A percentile compares a stretch with the other conserved stretches of the same genome.
Conservation (phyloP, 2,329 filamentous ascomycete genomes). For the Pezicula carpinea region DNA sequence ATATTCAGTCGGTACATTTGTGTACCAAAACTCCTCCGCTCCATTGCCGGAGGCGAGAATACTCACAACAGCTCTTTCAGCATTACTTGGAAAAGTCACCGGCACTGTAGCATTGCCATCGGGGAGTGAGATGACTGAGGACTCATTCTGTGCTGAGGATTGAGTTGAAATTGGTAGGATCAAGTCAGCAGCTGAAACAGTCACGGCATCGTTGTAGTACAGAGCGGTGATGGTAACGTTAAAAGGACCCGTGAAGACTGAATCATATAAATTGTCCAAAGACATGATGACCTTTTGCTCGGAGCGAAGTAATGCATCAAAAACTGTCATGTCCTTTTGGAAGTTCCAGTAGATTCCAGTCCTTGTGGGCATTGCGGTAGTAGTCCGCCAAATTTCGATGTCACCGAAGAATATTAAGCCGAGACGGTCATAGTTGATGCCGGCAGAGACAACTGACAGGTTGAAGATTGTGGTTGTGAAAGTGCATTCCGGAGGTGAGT, state of each 20-base stretch:
- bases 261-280: slow-evolving; percentile 64
- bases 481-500: slow-evolving; percentile 19
- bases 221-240: slow-evolving; percentile 61
- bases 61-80: slow-evolving; percentile 63
- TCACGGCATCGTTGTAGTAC: slow-evolving; percentile 29
- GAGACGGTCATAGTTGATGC: slow-evolving; percentile 58
- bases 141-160: slow-evolving; percentile 36
- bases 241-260: slow-evolving; percentile 65
- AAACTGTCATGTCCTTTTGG: slow-evolving; percentile 54
- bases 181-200: slow-evolving; percentile 46
- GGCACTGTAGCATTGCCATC: slow-evolving; percentile 42
- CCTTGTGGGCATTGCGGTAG: slow-evolving; percentile 56
- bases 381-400: slow-evolving; percentile 60
- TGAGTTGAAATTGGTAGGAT: slow-evolving; percentile 55
- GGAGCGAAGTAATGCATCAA: slow-evolving; percentile 63
- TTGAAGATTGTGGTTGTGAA: slow-evolving; percentile 42
- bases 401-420: slow-evolving; percentile 57
- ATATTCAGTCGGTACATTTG: slow-evolving; percentile 62
- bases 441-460: slow-evolving; percentile 53
- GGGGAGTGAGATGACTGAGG: slow-evolving; percentile 54
- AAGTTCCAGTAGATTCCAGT: slow-evolving; percentile 51
- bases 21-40: slow-evolving; percentile 81
- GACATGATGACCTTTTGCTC: slow-evolving; percentile 60
- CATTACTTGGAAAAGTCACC: slow-evolving; percentile 52
- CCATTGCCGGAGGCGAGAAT: slow-evolving; percentile 70